Conservation (phyloP, 495 filamentous ascomycete species). For the Pyrenula aspistea region DNA sequence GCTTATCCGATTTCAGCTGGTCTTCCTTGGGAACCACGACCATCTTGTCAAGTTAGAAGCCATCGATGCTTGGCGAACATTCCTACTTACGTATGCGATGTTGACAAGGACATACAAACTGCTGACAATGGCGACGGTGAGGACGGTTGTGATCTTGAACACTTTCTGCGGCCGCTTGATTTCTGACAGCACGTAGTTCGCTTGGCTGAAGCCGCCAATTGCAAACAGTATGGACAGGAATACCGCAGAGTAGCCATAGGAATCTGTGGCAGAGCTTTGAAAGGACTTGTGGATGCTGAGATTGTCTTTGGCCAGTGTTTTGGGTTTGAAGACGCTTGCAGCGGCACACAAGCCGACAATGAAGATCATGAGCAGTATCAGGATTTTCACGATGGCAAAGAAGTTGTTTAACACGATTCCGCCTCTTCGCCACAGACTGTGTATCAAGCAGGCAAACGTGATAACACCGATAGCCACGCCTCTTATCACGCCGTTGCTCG, state of each 20-base stretch:
- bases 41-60: not conserved
- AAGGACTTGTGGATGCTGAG: conserved; percentile 15
- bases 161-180: conserved; percentile 24
- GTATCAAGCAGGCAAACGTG: conserved; percentile 31
- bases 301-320: conserved; percentile 5
- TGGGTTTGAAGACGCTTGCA: conserved; percentile 9
- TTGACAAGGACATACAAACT: conserved; percentile 32
- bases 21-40: not conserved
- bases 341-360: conserved; percentile 19
- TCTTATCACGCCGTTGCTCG: conserved; percentile 13
- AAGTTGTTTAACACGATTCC: conserved; percentile 38
- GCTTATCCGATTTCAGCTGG: conserved; percentile 1
- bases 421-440: conserved; percentile 30
- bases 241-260: conserved; percentile 19
- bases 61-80: conserved; percentile 8
- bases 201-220: conserved; percentile 27
- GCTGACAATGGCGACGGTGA: conserved; percentile 16
- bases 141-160: conserved; percentile 22
- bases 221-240: conserved; percentile 23
- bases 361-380: conserved; percentile 28
- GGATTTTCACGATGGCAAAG: conserved; percentile 34
- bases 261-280: conserved; percentile 1
- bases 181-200: conserved; percentile 35
- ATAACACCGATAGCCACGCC: conserved; percentile 29
- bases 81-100: conserved; percentile 27